Base-by-base conservation (phyloP, 768 basidiomycete species). In the Tephrocybe rancida region DNA sequence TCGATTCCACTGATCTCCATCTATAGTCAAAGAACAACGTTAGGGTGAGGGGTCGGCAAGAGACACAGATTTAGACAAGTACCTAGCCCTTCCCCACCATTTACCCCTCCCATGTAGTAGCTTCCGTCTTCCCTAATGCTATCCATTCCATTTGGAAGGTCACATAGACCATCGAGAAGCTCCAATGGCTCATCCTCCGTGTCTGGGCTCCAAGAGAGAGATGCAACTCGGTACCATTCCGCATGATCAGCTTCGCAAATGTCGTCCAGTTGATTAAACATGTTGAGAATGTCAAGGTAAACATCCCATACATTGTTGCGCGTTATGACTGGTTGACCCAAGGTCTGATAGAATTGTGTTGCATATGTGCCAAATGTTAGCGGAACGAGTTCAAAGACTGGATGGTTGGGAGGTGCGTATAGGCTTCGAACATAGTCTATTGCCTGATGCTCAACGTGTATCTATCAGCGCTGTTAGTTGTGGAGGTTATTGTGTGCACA, bases 361-460 rank as follows among this genome's bases (percentile, higher is more conserved):
- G 60, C 58, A 19, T 50, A 55, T 0, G 1, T 2, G 0, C 34
- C 45, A 49, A 74, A 68, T 0, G 51, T 19, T 0, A 61, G 60
- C 1, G 72, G 69, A 0, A 71, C 62, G 0, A 75, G 66, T 6
- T 73, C 38, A 27, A 73, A 71, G 3, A 69, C 61, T 0, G 57
- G 54, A 50, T 74, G 58, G 29, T 61, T 52, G 1, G 56, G 56
- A 11, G 63, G 67, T 5, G 71, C 68, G 44, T 65, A 75, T n/a
- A 58, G 22, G 5, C 45, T 10, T 24, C 59, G 69, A 46, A 24
- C 3, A 35, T 46, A 3, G 2, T 24, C 16, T 18, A 58, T 41
- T 9, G 49, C 25, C 7, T 29, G 22, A 29, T 37, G 24, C n/a
- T 44, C 39, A 35, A 53, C n/a, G 1, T 26, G 39, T 7, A 56